Percentiles rank a stretch among this genome's conserved stretches.
Conservation (phyloP, 768 basidiomycete genomes). For the Russula griseocarnosa region DNA sequence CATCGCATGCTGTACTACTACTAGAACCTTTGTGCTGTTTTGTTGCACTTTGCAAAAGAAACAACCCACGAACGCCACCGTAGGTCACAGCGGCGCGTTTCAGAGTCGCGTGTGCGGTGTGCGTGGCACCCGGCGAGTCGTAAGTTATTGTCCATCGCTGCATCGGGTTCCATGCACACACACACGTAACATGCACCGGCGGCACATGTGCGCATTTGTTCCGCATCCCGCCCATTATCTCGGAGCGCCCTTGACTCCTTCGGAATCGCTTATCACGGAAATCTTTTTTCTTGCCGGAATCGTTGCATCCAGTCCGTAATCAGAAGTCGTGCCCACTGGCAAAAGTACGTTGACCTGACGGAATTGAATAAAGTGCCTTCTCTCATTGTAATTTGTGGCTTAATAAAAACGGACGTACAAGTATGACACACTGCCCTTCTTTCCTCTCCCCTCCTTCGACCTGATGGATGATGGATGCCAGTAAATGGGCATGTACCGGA, state of each 20-base stretch:
- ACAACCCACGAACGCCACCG: not conserved
- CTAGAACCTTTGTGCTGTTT: too few species aligned
- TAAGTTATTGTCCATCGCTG: not conserved
- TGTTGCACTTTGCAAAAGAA: too few species aligned
- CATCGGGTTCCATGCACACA: not conserved
- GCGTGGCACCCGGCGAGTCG: too few species aligned
- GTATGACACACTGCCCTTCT: too few species aligned
- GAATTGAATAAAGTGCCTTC: too few species aligned
- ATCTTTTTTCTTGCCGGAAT: not conserved
- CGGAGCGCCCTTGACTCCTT: constrained; percentile 1
- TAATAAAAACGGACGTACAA: not conserved
- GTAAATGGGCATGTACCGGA: too few species aligned
- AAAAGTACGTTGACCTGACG: not conserved
- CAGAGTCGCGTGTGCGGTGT: constrained; percentile 1
- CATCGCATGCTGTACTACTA: too few species aligned
- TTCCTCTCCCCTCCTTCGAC: not conserved
- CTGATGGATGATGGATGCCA: not conserved
- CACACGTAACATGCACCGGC: too few species aligned
- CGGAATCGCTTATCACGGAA: not conserved
- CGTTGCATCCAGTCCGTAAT: not conserved
- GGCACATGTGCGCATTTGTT: not conserved
- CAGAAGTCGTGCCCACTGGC: not conserved
- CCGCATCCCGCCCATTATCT: not conserved
- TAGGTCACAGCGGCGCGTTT: constrained; percentile 9
- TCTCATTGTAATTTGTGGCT: not conserved